Evolutionary conservation across 78 protist genomes (phyloP).

Genomic region (slime mould (Dictyostelium discoideum)): dicty_2.7 NC_007090.3:3519501-3520000

Average conservation of each 20-base stretch:
- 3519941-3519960: conserved; percentile 63
- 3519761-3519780: background rate
- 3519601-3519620: background rate
- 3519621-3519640: background rate
- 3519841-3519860: background rate
- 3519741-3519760: background rate
- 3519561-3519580: background rate
- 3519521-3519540: background rate
- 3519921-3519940: conserved; percentile 48
- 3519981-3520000: conserved; percentile 38
- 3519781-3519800: conserved; percentile 7
- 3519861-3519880: background rate
- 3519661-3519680: background rate
- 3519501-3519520: background rate
- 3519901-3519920: conserved; percentile 58
- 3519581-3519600: background rate
- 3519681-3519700: background rate
- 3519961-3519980: conserved; percentile 57
- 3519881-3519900: conserved; percentile 16
- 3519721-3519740: background rate
- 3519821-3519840: background rate
- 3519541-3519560: background rate
- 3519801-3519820: background rate
- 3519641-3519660: background rate
- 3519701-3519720: background rate